A percentile compares a stretch with the other conserved stretches of the same genome.
phyloP scores from a whole-genome alignment of 345 rosid genomes.

The Draba incana region DNA sequence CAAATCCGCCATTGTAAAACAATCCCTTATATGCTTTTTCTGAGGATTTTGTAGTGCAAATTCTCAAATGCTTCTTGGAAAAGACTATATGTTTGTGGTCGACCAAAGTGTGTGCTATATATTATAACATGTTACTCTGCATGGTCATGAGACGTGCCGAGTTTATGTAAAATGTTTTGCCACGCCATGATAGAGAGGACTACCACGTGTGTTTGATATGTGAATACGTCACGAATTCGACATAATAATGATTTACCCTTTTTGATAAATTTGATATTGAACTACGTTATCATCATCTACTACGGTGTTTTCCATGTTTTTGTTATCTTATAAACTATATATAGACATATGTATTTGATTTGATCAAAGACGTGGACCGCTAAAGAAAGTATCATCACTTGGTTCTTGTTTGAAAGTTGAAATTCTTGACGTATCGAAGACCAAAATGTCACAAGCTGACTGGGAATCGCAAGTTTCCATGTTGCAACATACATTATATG shows the following conservation, averaged over 20 bases:
- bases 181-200: slow-evolving; percentile 1
- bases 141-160: slow-evolving; percentile 36
- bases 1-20: slow-evolving; percentile 57
- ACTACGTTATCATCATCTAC: slow-evolving; percentile 30
- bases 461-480: background rate
- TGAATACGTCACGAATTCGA: slow-evolving; percentile 32
- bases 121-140: slow-evolving; percentile 22
- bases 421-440: background rate
- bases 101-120: slow-evolving; percentile 8
- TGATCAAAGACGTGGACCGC: slow-evolving; percentile 7
- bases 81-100: slow-evolving; percentile 5
- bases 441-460: background rate
- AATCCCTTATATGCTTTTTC: background rate
- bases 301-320: slow-evolving; percentile 5
- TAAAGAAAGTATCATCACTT: background rate
- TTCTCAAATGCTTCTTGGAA: background rate
- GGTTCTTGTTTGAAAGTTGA: background rate
- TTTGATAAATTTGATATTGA: background rate
- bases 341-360: background rate
- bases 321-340: background rate
- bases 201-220: slow-evolving; percentile 7
- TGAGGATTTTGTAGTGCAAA: background rate
- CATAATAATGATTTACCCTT: slow-evolving; percentile 30
- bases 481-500: background rate
- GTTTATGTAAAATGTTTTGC: slow-evolving; percentile 9